Base-by-base conservation (phyloP, 1,284 basidiomycete species). In the Thelephora terrestris region DNA sequence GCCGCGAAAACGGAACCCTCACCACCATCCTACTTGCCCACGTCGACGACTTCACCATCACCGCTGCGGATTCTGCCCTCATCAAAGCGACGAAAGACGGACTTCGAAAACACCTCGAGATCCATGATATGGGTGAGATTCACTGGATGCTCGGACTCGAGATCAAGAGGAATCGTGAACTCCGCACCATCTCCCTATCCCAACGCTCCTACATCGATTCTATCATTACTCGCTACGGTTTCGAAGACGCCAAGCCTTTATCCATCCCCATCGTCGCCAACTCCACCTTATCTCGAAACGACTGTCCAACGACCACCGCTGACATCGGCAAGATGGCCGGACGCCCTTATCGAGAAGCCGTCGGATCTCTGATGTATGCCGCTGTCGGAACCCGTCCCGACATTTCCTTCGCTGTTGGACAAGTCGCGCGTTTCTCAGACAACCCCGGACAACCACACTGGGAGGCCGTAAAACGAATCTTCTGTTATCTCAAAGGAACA, bases 401-500 rank as follows among this genome's bases (percentile, higher is more conserved):
- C 54, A 69, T 75, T 24, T 44, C 66, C 0, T 69, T 60, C 49
- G 61, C 71, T 1, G 64, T 74, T 5, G 55, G 58, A 23, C 50
- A 61, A 16, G 58, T 75, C 0, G 55, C 58, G 1, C 63, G 63
- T 49, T 73, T 62, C 56, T 55, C 63, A 0, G 54, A 64, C 27
- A 50, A 52, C 46, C 60, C 58, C 12, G 55, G 54, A 1, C 24
- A 10, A 0, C 50, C 45, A 0, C 73, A 75, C 53, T 72, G 66
- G 65, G 58, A 59, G 1, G 65, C 67, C 0, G 64, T 65, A 0
- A 64, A 68, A 12, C 60, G 61, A 4, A 60, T 73, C 5, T 56
- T 74, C 0, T 59, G 60, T 0, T 76, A 76, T 52, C 61, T 76
- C 1, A 62, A 65, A n/a, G 65, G 66, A 3, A 71, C 73, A 0